These are phyloP conservation scores for Lasiosphaeriaceae sp. DNA, from an alignment of 495 filamentous ascomycete species.

Conservation along the genomic window DNA sequence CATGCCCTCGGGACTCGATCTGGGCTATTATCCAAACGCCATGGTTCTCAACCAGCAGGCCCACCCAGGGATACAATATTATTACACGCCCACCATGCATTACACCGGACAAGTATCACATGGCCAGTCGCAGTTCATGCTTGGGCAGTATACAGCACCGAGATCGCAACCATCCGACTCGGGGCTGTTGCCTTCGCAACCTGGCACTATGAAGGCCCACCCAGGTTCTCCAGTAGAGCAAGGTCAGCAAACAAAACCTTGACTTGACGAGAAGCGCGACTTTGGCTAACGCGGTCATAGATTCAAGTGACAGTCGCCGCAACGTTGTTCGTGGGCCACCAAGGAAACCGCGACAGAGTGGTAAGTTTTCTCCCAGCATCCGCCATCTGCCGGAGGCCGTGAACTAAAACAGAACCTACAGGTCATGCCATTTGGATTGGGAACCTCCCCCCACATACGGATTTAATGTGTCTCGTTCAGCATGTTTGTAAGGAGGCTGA, in stretches of 20 bases:
- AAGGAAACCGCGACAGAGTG: conserved; percentile 80
- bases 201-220: conserved; percentile 2
- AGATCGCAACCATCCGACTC: conserved; percentile 8
- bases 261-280: background rate
- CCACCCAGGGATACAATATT: conserved; percentile 32
- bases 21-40: conserved; percentile 36
- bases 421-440: conserved; percentile 97
- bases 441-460: conserved; percentile 81
- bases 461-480: conserved; percentile 77
- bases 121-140: conserved; percentile 26
- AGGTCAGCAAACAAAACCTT: background rate
- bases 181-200: conserved; percentile 8
- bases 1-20: conserved; percentile 27
- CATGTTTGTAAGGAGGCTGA: conserved; percentile 82
- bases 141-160: conserved; percentile 27
- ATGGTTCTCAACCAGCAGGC: conserved; percentile 35
- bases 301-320: conserved; percentile 27
- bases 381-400: background rate
- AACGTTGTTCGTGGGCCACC: conserved; percentile 78
- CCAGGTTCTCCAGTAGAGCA: conserved; percentile 1
- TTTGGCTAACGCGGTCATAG: conserved; percentile 18
- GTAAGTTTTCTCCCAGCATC: conserved; percentile 24
- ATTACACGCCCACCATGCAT: conserved; percentile 32
- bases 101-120: conserved; percentile 25
- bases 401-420: conserved; percentile 21